phyloP scores from a whole-genome alignment of 2,329 filamentous ascomycete species.

The Calonectria pauciramosa region DNA sequence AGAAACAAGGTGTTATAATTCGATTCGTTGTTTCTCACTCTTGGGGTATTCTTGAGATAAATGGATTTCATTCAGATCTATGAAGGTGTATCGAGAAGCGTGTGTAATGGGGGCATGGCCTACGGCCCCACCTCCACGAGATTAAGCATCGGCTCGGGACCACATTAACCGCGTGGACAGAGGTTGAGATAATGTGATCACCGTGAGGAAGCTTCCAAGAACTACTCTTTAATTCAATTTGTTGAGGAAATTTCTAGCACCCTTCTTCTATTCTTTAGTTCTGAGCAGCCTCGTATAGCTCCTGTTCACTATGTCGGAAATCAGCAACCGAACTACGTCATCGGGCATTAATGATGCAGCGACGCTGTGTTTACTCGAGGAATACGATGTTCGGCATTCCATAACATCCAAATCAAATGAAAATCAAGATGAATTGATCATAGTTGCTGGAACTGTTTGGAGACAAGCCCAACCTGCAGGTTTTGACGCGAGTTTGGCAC shows the following conservation, averaged over 20 bases:
- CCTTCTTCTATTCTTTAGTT: no score
- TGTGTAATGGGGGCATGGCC: no score
- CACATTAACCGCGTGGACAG: not conserved
- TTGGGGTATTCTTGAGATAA: not conserved
- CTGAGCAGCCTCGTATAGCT: no score
- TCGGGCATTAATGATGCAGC: not conserved
- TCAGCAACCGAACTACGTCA: not conserved
- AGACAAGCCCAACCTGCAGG: not conserved
- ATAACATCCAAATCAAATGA: not conserved
- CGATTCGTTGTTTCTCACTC: not conserved
- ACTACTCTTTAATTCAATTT: no score
- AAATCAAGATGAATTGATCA: not conserved
- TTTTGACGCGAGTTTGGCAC: not conserved
- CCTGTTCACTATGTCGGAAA: not conserved
- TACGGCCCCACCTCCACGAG: no score
- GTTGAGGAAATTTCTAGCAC: no score
- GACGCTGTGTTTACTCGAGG: not conserved
- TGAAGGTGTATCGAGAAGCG: no score
- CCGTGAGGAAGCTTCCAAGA: not conserved
- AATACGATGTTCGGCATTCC: slow-evolving; percentile 5
- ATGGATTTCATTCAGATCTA: not conserved
- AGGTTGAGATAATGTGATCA: not conserved
- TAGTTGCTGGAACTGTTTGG: not conserved
- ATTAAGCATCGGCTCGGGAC: not conserved
- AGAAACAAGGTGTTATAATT: not conserved